Evolutionary conservation across 1,284 basidiomycete species (phyloP).

Genomic region (Boletellus deceptivus): DNA sequence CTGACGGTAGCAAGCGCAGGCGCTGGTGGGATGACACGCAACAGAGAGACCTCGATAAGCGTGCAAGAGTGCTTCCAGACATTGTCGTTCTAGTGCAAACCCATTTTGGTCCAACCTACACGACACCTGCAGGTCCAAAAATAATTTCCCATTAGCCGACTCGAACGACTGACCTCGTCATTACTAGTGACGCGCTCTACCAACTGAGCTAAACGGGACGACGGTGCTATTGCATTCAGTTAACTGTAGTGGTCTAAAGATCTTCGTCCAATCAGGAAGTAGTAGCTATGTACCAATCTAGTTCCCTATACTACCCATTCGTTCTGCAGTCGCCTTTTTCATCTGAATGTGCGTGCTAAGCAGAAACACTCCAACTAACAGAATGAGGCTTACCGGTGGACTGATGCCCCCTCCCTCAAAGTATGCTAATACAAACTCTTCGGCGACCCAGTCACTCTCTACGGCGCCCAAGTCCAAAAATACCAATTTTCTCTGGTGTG

Average conservation of each 20-base stretch:
- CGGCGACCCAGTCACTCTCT: slow-evolving; percentile 71
- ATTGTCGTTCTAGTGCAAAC: slow-evolving; percentile 9
- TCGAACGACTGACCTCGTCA: slow-evolving; percentile 54
- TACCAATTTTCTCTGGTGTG: slow-evolving; percentile 53
- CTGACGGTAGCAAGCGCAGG: neutral
- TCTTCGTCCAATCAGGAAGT: neutral
- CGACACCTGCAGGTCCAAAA: neutral
- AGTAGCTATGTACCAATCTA: slow-evolving; percentile 14
- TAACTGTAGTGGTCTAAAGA: neutral
- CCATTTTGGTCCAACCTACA: neutral
- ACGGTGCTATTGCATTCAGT: neutral
- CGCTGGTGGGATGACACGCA: slow-evolving; percentile 1
- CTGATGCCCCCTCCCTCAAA: slow-evolving; percentile 70
- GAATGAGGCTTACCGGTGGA: slow-evolving; percentile 54
- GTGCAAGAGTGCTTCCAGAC: slow-evolving; percentile 10
- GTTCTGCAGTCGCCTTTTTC: slow-evolving; percentile 37
- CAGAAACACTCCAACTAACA: neutral
- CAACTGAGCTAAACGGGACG: slow-evolving; percentile 54
- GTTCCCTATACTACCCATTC: slow-evolving; percentile 18
- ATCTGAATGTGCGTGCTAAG: slow-evolving; percentile 34
- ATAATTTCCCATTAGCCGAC: slow-evolving; percentile 48
- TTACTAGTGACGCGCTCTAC: slow-evolving; percentile 63
- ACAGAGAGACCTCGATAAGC: slow-evolving; percentile 9
- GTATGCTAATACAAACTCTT: slow-evolving; percentile 70
- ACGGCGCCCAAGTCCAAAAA: slow-evolving; percentile 71